Evolutionary conservation across 192 early-diverging fungal species (phyloP).

Genomic region (Backusella tuberculispora): DNA sequence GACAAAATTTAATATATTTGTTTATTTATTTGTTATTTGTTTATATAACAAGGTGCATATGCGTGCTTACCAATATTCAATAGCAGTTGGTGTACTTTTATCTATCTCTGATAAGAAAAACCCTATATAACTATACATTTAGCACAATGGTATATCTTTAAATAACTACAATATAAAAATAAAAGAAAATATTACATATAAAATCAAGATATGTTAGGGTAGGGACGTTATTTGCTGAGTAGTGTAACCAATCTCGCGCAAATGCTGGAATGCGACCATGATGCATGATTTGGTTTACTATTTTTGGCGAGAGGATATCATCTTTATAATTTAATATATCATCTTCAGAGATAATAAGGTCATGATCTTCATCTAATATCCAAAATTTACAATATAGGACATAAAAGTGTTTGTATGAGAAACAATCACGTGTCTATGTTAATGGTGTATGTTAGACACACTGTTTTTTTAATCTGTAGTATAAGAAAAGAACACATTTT

Average conservation of each 20-base stretch:
- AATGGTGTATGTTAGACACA: conserved; percentile 21
- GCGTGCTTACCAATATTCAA: conserved; percentile 42
- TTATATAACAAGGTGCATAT: background rate
- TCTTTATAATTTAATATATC: conserved; percentile 78
- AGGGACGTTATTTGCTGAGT: background rate
- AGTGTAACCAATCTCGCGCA: conserved; percentile 14
- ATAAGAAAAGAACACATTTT: background rate
- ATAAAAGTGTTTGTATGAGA: conserved; percentile 98
- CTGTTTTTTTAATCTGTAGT: background rate
- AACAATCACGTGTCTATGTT: conserved; percentile 75
- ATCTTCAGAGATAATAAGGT: conserved; percentile 71
- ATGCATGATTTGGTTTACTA: conserved; percentile 76
- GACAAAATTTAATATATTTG: background rate
- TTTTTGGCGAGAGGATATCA: conserved; percentile 66
- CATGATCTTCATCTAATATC: conserved; percentile 90
- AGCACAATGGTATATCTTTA: background rate
- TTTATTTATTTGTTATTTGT: background rate
- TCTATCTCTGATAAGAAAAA: conserved; percentile 44
- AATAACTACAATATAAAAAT: background rate
- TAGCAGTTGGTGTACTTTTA: conserved; percentile 38
- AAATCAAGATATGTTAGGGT: conserved; percentile 42
- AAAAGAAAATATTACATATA: conserved; percentile 39
- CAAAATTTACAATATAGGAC: conserved; percentile 98
- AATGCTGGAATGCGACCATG: conserved; percentile 52
- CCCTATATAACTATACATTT: conserved; percentile 30